Percentiles rank a stretch among this genome's conserved stretches.
These are phyloP conservation scores for Lanmaoa pseudosensibilis DNA, from an alignment of 768 basidiomycete species.

Conservation along the genomic window DNA sequence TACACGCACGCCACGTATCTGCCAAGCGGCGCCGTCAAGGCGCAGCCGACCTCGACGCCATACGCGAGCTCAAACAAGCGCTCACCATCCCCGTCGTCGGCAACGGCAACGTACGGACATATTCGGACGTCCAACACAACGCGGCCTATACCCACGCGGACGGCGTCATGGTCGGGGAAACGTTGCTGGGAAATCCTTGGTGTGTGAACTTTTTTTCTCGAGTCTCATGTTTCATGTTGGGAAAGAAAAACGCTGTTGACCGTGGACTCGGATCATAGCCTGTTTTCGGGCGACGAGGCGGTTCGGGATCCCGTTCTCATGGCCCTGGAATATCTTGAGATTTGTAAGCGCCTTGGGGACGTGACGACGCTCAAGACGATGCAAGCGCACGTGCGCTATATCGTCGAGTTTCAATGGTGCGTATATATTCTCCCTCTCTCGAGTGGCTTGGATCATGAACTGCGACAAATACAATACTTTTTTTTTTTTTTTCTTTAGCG, in stretches of 20 bases:
- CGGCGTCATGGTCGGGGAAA: slow-evolving; percentile 81
- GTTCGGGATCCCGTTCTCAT: slow-evolving; percentile 65
- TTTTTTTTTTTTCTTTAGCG: slow-evolving; percentile 20
- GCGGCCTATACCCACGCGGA: slow-evolving; percentile 58
- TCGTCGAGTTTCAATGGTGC: slow-evolving; percentile 69
- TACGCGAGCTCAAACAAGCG: slow-evolving; percentile 53
- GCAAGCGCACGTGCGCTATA: slow-evolving; percentile 65
- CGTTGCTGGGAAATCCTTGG: slow-evolving; percentile 75
- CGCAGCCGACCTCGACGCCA: slow-evolving; percentile 62
- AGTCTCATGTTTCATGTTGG: not conserved
- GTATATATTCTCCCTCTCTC: too few relatives aligned
- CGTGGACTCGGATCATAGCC: slow-evolving; percentile 34
- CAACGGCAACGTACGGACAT: slow-evolving; percentile 74
- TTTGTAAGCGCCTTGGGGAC: slow-evolving; percentile 54
- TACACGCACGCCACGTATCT: slow-evolving; percentile 75
- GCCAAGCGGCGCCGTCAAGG: slow-evolving; percentile 70
- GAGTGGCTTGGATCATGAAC: not conserved
- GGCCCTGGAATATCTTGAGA: slow-evolving; percentile 65
- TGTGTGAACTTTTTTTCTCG: slow-evolving; percentile 29
- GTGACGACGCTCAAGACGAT: slow-evolving; percentile 50
- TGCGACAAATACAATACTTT: not conserved
- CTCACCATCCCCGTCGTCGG: slow-evolving; percentile 63
- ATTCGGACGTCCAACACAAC: slow-evolving; percentile 57
- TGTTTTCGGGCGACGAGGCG: slow-evolving; percentile 50
- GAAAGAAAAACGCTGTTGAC: not conserved